Evolutionary conservation across 176 grass and related monocot genomes (phyloP), one percentile per base, ranked within the genome.

Genomic region (Rhynchospora pubera): DNA sequence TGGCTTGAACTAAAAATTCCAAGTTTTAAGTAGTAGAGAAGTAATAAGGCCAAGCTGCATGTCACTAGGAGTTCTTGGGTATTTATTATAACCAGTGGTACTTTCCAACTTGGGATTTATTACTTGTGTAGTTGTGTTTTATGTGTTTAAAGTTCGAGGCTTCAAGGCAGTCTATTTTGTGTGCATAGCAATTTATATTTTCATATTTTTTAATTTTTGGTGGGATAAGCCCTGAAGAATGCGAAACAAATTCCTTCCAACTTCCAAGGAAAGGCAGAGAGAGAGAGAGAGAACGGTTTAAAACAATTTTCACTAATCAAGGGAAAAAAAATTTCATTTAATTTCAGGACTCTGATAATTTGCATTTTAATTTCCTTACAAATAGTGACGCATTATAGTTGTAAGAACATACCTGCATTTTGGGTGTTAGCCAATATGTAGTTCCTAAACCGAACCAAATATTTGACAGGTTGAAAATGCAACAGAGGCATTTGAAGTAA

Each of bases 401-500:
- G 26, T n/a, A 69, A 4, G 9, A 34, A 34, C 5, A 65, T 65
- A 32, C 12, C 4, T 34, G 10, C 28, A 26, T 64, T 64, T 64
- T 30, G 63, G 1, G 21, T 69, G 9, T 73, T 47, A 55, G 50
- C 19, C 72, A 76, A 55, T 26, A 62, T 45, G 7, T 44, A 44
- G 61, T 39, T 79, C 28, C 13, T 34, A 10, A 5, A 61, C 26
- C 1, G 14, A 61, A 21, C 2, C 16, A 22, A 62, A 61, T 82
- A 82, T 65, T 52, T 53, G 6, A 65, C 11, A 66, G 79, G 79
- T 82, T 52, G 83, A 80, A 19, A 92, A 97, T 85, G 91, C 94
- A 5, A 85, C 79, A 76, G 90, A 85, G 52, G 89, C 94, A 30
- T 97, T 92, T 90, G 86, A 84, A 26, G 43, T 21, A 76, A 93